These are phyloP conservation scores for Metschnikowia peoriensis DNA, from an alignment of 805 yeast species.

Conservation along the genomic window DNA sequence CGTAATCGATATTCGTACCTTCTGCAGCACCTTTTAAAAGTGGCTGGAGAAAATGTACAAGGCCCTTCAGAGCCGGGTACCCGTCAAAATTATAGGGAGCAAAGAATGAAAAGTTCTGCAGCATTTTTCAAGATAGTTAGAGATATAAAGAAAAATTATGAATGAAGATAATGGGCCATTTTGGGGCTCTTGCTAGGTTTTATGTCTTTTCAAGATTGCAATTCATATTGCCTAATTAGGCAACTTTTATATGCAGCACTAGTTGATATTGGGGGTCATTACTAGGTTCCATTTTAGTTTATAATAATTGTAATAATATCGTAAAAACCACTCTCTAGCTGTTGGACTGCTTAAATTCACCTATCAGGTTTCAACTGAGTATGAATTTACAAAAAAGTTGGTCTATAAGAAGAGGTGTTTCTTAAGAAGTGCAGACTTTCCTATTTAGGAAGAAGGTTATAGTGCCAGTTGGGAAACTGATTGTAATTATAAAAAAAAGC, in stretches of 20 bases:
- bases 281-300: too few relatives aligned
- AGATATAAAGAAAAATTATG: too few relatives aligned
- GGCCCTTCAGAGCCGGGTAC: constrained; percentile 19
- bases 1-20: constrained; percentile 17
- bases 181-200: neutral
- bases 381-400: too few relatives aligned
- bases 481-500: too few relatives aligned
- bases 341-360: too few relatives aligned
- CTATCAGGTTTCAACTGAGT: too few relatives aligned
- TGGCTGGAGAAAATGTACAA: constrained; percentile 13
- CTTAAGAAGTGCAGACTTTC: neutral
- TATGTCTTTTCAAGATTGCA: neutral
- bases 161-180: too few relatives aligned
- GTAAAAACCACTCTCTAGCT: too few relatives aligned
- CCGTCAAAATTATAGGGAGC: constrained; percentile 18
- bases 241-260: neutral
- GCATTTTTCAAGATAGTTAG: neutral
- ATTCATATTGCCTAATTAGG: neutral
- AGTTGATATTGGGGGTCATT: too few relatives aligned
- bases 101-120: constrained; percentile 8
- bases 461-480: neutral
- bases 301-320: too few relatives aligned
- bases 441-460: neutral
- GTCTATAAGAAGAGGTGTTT: too few relatives aligned
- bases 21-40: constrained; percentile 14